phyloP scores from a whole-genome alignment of 176 grass and related monocot species.

The Lolium perenne region DNA sequence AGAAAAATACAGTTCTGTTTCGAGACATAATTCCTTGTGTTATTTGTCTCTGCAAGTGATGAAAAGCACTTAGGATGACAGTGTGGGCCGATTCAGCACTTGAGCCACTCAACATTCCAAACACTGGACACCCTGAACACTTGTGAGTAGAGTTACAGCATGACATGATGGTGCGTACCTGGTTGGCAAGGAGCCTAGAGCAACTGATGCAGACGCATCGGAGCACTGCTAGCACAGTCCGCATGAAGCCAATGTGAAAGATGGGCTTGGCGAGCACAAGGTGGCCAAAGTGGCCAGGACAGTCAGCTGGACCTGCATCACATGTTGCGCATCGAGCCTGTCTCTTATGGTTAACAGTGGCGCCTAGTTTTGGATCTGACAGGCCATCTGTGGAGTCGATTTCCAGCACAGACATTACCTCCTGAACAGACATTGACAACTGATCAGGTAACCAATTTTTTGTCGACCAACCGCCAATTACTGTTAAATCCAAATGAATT shows the following conservation, averaged over 20 bases:
- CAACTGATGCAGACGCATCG: slow-evolving; percentile 96
- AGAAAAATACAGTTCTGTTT: slow-evolving; percentile 6
- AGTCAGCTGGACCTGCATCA: slow-evolving; percentile 44
- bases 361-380: slow-evolving; percentile 16
- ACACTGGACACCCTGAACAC: neutral
- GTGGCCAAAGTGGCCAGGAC: slow-evolving; percentile 94
- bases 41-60: neutral
- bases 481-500: neutral
- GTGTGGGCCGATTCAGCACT: neutral
- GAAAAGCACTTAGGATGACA: neutral
- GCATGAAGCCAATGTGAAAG: slow-evolving; percentile 90
- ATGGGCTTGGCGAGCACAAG: slow-evolving; percentile 94
- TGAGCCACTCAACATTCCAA: neutral
- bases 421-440: slow-evolving; percentile 19
- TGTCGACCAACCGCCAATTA: neutral
- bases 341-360: slow-evolving; percentile 1
- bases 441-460: neutral
- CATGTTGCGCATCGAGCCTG: slow-evolving; percentile 1
- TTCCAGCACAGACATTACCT: neutral
- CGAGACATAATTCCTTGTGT: neutral
- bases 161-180: slow-evolving; percentile 52
- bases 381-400: neutral
- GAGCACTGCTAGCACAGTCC: slow-evolving; percentile 87
- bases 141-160: neutral
- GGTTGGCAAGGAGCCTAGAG: slow-evolving; percentile 89